Percentiles rank a stretch among this genome's conserved stretches.
These are phyloP conservation scores for Clitocybe nebularis DNA, from an alignment of 1,284 basidiomycete species.

Conservation along the genomic window DNA sequence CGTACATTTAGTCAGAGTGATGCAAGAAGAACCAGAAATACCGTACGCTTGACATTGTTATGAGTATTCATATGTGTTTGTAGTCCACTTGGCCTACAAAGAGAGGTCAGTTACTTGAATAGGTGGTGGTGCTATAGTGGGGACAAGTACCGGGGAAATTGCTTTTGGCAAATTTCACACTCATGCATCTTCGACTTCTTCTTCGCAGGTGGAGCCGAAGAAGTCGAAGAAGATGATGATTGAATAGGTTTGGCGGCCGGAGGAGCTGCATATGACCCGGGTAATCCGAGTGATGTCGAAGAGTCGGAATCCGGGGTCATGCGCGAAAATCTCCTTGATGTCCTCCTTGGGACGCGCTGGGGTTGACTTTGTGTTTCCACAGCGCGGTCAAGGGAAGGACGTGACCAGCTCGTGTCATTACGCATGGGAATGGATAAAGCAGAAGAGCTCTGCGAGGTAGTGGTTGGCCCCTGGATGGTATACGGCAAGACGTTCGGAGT, in stretches of 20 bases:
- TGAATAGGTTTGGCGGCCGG: not conserved
- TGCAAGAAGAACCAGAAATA: constrained; percentile 9
- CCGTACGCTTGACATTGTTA: constrained; percentile 59
- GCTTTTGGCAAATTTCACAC: constrained; percentile 51
- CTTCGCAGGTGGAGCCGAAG: constrained; percentile 22
- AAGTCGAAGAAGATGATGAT: constrained; percentile 5
- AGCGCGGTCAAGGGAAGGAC: constrained; percentile 7
- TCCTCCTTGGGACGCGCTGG: not conserved
- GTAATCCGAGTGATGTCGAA: not conserved
- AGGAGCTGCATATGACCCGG: constrained; percentile 1
- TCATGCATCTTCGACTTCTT: constrained; percentile 51
- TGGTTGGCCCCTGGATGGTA: not conserved
- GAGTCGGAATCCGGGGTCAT: constrained; percentile 9
- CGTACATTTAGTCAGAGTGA: constrained; percentile 12
- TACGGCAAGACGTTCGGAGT: not conserved
- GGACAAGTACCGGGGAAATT: constrained; percentile 44
- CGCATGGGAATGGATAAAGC: constrained; percentile 20
- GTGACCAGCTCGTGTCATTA: constrained; percentile 14
- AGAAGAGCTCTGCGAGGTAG: not conserved
- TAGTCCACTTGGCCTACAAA: constrained; percentile 50
- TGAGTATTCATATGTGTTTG: constrained; percentile 67
- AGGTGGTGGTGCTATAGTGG: not conserved
- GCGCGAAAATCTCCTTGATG: not conserved
- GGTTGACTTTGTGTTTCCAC: constrained; percentile 6
- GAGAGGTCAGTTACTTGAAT: constrained; percentile 5